Evolutionary conservation across 805 yeast genomes (phyloP), one percentile per base, ranked within the genome.

Genomic region (Nadsonia fulvescens): DNA sequence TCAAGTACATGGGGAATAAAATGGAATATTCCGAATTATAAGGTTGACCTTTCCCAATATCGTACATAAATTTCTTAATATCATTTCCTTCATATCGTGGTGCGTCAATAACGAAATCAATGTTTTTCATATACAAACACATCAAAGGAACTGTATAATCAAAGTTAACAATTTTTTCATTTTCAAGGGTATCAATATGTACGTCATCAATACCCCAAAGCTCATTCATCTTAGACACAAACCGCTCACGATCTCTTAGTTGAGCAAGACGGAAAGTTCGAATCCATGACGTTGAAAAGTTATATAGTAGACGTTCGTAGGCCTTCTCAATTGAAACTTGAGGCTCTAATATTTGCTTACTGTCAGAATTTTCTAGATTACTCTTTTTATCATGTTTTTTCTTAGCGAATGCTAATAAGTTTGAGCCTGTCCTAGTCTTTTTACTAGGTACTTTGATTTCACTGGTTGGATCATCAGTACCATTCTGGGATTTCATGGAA

Each of bases 1-100:
- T 65, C 8, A 75, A 22, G 44, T 54, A 53, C 29, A 70, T 39
- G 0, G 95, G 95, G 2, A 82, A 39, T 43, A 73, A 43, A 11
- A 77, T 55, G 1, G 86, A 68, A 44, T 67, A 83, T 27, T 56
- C 42, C 0, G 81, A 66, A 31, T 74, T 78, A 27, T 43, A 41
- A 0, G 96, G 95, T 8, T 74, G 63, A 0, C 89, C 91, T 43
- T 81, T 82, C 2, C 95, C 96, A 5, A 75, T 55, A 4, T 67
- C 62, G 41, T 71, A 47, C 14, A 83, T 43, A 42, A 68, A 83
- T n/a, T 66, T 48, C 1, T 75, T 63, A 15, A 77, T 51, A 5
- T 63, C 52, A 2, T 54, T 58, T 6, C 58, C 33, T 1, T 70
- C 69, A 40, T 61, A 63, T 1, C 49, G 37, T 0, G 83, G 78